Conservation (phyloP, 768 basidiomycete species). For the Tulasnella sp. region DNA sequence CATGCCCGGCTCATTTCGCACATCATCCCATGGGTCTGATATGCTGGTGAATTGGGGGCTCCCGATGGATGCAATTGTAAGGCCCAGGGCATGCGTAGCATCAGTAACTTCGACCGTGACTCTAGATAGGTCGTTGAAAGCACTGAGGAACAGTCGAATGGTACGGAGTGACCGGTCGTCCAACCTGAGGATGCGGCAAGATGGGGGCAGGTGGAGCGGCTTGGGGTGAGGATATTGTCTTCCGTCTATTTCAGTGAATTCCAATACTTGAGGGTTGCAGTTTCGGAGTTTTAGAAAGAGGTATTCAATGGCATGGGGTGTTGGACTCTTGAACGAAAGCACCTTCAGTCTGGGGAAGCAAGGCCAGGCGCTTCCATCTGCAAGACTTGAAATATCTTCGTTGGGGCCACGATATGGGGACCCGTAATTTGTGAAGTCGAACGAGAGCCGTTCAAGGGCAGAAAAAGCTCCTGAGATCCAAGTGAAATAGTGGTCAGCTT, state of each 20-base stretch:
- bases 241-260: background rate
- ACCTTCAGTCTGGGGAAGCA: background rate
- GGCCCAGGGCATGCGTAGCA: background rate
- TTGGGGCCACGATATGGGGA: background rate
- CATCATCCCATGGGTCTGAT: too few relatives aligned
- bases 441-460: background rate
- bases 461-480: background rate
- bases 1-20: too few relatives aligned
- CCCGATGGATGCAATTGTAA: background rate
- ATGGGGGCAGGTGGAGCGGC: background rate
- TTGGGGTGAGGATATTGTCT: background rate
- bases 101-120: background rate
- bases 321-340: background rate
- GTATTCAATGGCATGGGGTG: background rate
- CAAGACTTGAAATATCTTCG: background rate
- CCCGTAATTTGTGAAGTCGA: background rate
- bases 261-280: background rate
- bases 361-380: background rate
- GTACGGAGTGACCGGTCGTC: background rate
- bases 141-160: background rate
- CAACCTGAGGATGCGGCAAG: background rate
- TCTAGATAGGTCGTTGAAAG: background rate
- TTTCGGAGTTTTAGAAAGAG: background rate
- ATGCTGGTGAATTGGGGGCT: too few relatives aligned
- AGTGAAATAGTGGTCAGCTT: background rate